A percentile compares a stretch with the other conserved stretches of the same genome.
Conservation (phyloP, 352 stramenopile genomes). For the Phytopythium ostracodes region DNA sequence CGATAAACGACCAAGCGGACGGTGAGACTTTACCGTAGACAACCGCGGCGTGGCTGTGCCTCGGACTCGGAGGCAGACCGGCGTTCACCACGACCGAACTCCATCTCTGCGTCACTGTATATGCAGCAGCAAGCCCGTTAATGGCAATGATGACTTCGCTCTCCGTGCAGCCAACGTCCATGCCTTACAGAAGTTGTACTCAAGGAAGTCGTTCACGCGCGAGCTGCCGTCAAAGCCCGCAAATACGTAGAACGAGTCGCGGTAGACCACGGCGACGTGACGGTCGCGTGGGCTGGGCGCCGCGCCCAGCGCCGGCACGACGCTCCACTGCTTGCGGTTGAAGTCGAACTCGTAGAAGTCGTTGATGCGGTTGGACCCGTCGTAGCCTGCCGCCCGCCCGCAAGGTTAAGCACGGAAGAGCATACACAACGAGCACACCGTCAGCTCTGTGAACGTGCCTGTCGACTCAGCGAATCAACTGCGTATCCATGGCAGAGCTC, state of each 20-base stretch:
- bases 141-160: background rate
- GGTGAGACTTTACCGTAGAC: conserved; percentile 54
- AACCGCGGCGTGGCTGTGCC: conserved; percentile 95
- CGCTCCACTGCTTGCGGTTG: conserved; percentile 70
- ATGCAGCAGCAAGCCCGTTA: background rate
- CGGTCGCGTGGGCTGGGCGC: conserved; percentile 91
- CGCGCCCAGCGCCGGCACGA: conserved; percentile 58
- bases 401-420: too few species aligned
- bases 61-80: conserved; percentile 86
- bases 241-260: conserved; percentile 94
- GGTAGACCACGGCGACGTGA: conserved; percentile 92
- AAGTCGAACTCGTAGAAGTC: conserved; percentile 95
- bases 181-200: conserved; percentile 92
- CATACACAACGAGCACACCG: conserved; percentile 6
- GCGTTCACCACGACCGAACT: conserved; percentile 64
- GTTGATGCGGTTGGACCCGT: conserved; percentile 90
- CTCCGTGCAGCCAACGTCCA: background rate
- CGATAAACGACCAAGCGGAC: too few species aligned
- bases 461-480: background rate
- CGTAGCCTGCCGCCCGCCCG: conserved; percentile 62
- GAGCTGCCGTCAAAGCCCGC: conserved; percentile 91
- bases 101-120: conserved; percentile 76
- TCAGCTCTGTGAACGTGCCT: background rate
- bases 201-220: conserved; percentile 94
- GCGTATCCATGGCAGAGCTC: background rate